A percentile compares a stretch with the other conserved stretches of the same genome.
Conservation (phyloP, 768 basidiomycete genomes). For the Hypsizygus marmoreus region DNA sequence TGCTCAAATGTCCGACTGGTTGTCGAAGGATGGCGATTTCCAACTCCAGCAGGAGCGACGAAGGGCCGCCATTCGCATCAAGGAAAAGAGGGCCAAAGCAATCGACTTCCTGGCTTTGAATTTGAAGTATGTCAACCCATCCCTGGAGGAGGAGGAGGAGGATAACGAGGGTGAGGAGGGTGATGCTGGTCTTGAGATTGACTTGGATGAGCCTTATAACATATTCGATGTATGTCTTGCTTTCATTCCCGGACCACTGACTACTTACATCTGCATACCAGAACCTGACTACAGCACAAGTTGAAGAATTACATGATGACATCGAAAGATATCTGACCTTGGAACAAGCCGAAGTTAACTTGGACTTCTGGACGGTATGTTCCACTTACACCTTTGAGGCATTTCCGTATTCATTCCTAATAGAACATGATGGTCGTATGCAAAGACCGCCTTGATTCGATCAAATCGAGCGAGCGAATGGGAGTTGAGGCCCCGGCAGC, state of each 20-base stretch:
- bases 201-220: conserved; percentile 97
- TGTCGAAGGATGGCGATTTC: conserved; percentile 95
- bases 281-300: conserved; percentile 87
- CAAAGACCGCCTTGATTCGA: conserved; percentile 82
- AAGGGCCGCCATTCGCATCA: conserved; percentile 90
- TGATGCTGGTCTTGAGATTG: conserved; percentile 92
- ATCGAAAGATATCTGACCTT: conserved; percentile 90
- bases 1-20: conserved; percentile 97
- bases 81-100: conserved; percentile 97
- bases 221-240: conserved; percentile 83
- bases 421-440: conserved; percentile 98
- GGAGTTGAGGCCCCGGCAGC: conserved; percentile 72
- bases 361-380: conserved; percentile 96
- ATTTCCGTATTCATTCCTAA: not conserved
- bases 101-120: conserved; percentile 97
- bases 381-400: not conserved
- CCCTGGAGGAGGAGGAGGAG: conserved; percentile 65
- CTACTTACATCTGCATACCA: conserved; percentile 32
- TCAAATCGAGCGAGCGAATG: conserved; percentile 62
- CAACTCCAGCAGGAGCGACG: conserved; percentile 92
- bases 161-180: conserved; percentile 55
- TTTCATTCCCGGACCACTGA: not conserved
- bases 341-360: conserved; percentile 80
- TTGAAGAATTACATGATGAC: conserved; percentile 91
- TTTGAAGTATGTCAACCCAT: conserved; percentile 84